A percentile compares a stretch with the other conserved stretches of the same genome.
Evolutionary conservation across 2,329 filamentous ascomycete species (phyloP).

Genomic region (Exophiala oligosperma): DNA sequence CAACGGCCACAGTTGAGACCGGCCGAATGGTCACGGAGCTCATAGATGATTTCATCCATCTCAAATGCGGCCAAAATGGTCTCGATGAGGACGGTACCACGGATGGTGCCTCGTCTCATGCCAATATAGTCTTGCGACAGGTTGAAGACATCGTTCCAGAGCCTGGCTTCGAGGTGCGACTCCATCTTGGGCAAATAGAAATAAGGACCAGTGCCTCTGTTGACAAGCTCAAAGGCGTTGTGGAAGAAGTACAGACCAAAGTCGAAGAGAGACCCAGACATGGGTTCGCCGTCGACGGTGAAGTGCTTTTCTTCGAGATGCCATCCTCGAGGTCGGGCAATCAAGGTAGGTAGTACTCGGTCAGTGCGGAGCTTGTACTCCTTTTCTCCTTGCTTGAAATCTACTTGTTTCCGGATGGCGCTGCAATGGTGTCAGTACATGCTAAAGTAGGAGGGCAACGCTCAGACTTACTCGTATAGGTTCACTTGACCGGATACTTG

Average conservation of each 20-base stretch:
- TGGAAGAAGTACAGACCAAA: constrained; percentile 99
- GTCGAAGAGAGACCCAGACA: constrained; percentile 90
- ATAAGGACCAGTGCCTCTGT: constrained; percentile 85
- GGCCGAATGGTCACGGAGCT: constrained; percentile 92
- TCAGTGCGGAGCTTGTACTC: constrained; percentile 97
- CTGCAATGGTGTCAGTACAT: no score
- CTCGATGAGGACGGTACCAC: constrained; percentile 94
- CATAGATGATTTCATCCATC: constrained; percentile 99
- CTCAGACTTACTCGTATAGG: constrained; percentile 67
- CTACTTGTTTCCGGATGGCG: constrained; percentile 86
- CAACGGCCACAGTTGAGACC: constrained; percentile 97
- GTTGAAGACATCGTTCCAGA: constrained; percentile 99
- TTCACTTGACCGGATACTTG: constrained; percentile 99
- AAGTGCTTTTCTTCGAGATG: constrained; percentile 98
- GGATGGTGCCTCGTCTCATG: constrained; percentile 86
- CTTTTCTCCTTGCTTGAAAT: constrained; percentile 94
- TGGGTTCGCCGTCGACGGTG: constrained; percentile 90
- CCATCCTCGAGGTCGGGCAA: constrained; percentile 94
- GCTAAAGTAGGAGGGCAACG: no score
- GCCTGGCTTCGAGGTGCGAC: constrained; percentile 90
- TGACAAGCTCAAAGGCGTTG: constrained; percentile 86
- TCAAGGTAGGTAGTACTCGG: constrained; percentile 81
- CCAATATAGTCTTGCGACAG: constrained; percentile 89
- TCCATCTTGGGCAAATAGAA: constrained; percentile 99
- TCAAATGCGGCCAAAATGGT: constrained; percentile 97